A percentile compares a stretch with the other conserved stretches of the same genome.
These are phyloP conservation scores for Leccinum truebloodii DNA, from an alignment of 768 basidiomycete species.

Conservation along the genomic window DNA sequence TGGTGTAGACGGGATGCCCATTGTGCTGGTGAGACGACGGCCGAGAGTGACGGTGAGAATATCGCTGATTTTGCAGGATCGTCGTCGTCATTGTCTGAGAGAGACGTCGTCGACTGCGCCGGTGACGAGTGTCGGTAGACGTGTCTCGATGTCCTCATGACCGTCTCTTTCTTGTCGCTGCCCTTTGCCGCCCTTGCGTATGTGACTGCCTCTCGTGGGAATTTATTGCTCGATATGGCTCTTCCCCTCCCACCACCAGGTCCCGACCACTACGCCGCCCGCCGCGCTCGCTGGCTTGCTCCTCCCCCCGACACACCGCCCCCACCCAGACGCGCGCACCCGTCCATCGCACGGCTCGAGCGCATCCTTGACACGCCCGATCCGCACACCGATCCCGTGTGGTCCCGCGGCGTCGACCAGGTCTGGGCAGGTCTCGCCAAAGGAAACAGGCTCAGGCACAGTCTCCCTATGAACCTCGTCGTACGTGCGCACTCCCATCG, in stretches of 20 bases:
- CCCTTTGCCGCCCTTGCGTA: background rate
- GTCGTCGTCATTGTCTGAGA: conserved; percentile 74
- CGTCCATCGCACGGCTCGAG: conserved; percentile 51
- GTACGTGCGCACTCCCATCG: conserved; percentile 42
- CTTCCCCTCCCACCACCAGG: conserved; percentile 59
- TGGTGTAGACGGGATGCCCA: conserved; percentile 45
- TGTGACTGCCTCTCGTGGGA: conserved; percentile 17
- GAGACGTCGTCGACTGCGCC: conserved; percentile 74
- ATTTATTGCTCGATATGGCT: conserved; percentile 25
- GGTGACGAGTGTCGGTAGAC: conserved; percentile 45
- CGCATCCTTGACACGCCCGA: conserved; percentile 48
- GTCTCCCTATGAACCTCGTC: conserved; percentile 62
- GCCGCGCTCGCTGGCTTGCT: conserved; percentile 63
- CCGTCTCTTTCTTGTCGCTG: background rate
- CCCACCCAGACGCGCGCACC: conserved; percentile 32
- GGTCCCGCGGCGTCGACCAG: conserved; percentile 57
- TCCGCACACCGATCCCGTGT: conserved; percentile 51
- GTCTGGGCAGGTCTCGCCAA: conserved; percentile 64
- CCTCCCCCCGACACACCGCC: conserved; percentile 21
- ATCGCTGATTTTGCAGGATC: conserved; percentile 54
- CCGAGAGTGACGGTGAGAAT: conserved; percentile 37
- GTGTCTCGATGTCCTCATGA: conserved; percentile 35
- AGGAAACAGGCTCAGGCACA: conserved; percentile 58
- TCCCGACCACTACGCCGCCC: conserved; percentile 60
- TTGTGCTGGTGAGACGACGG: conserved; percentile 63